These are phyloP conservation scores for Neospora caninum DNA, from an alignment of 169 alveolate genomes.

Conservation along the genomic window DNA sequence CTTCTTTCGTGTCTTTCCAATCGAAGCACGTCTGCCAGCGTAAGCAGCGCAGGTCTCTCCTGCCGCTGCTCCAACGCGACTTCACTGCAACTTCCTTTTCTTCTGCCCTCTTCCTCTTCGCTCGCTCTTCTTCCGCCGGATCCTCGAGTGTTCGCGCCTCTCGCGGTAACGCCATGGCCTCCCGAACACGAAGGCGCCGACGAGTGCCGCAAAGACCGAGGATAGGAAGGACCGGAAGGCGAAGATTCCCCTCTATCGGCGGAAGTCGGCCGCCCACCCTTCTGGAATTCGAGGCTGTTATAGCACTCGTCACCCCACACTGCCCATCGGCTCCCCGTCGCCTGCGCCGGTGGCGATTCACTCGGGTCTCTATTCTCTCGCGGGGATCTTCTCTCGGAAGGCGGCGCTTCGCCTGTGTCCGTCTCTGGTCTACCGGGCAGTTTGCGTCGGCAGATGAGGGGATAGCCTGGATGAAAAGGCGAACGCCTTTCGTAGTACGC, in stretches of 20 bases:
- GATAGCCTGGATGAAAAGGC: neutral
- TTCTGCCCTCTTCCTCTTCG: too few relatives aligned
- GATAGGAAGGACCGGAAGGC: too few relatives aligned
- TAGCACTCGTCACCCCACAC: too few relatives aligned
- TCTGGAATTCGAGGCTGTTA: too few relatives aligned
- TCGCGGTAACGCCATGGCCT: neutral
- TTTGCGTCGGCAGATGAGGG: neutral
- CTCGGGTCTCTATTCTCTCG: too few relatives aligned
- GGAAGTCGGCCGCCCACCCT: too few relatives aligned
- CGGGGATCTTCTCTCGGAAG: neutral
- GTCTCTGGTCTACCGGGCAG: neutral
- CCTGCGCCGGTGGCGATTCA: too few relatives aligned
- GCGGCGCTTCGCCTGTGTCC: neutral
- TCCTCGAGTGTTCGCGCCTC: neutral
- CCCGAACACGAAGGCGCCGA: too few relatives aligned
- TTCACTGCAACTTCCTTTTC: too few relatives aligned
- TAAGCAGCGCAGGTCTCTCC: neutral
- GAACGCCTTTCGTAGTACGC: conserved; percentile 14
- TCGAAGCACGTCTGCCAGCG: neutral
- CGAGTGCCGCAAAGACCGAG: too few relatives aligned
- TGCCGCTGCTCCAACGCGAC: neutral
- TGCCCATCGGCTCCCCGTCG: too few relatives aligned
- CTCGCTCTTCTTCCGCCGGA: neutral
- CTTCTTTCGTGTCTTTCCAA: neutral
- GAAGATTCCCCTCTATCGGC: too few relatives aligned